Evolutionary conservation across 177 flowering plant species (phyloP).

Genomic region (Vitis hybrid): DNA sequence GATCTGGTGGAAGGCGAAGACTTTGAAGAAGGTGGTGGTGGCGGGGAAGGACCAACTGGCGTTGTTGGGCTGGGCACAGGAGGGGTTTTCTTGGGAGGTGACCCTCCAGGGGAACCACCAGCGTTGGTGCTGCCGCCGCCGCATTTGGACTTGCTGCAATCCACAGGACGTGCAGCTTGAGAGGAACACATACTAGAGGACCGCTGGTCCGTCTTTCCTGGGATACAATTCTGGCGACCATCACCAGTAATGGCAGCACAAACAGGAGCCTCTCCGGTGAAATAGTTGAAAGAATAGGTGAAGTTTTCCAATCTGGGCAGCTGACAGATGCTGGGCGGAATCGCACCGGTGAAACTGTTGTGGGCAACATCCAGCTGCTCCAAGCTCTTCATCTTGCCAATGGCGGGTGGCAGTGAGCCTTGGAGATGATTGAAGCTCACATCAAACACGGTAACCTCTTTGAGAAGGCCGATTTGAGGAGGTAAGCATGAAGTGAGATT

Average conservation of each 20-base stretch:
- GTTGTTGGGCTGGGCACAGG: background rate
- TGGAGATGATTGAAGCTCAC: slow-evolving; percentile 54
- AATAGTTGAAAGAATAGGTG: slow-evolving; percentile 61
- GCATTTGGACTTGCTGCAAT: slow-evolving; percentile 44
- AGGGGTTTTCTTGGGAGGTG: too few relatives aligned
- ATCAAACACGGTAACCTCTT: slow-evolving; percentile 56
- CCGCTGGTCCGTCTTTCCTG: slow-evolving; percentile 39
- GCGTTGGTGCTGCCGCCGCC: background rate
- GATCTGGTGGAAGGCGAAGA: slow-evolving; percentile 36
- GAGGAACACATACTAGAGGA: slow-evolving; percentile 47
- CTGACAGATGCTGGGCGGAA: slow-evolving; percentile 46
- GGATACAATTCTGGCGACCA: slow-evolving; percentile 48
- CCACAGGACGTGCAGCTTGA: slow-evolving; percentile 35
- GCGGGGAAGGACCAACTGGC: slow-evolving; percentile 17
- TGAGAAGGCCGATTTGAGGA: slow-evolving; percentile 44
- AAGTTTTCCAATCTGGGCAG: slow-evolving; percentile 56
- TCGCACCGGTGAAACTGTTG: slow-evolving; percentile 49
- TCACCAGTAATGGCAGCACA: slow-evolving; percentile 25
- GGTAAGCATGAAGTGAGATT: slow-evolving; percentile 69
- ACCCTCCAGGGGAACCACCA: slow-evolving; percentile 9
- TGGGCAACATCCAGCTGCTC: slow-evolving; percentile 69
- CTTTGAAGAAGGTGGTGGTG: slow-evolving; percentile 30
- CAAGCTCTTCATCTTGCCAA: slow-evolving; percentile 48
- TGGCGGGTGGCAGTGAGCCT: slow-evolving; percentile 44
- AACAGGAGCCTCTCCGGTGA: slow-evolving; percentile 53